A percentile compares a stretch with the other conserved stretches of the same genome.
These are phyloP conservation scores for Agarophyton chilense DNA, from an alignment of 23 red algal species.

Conservation along the genomic window DNA sequence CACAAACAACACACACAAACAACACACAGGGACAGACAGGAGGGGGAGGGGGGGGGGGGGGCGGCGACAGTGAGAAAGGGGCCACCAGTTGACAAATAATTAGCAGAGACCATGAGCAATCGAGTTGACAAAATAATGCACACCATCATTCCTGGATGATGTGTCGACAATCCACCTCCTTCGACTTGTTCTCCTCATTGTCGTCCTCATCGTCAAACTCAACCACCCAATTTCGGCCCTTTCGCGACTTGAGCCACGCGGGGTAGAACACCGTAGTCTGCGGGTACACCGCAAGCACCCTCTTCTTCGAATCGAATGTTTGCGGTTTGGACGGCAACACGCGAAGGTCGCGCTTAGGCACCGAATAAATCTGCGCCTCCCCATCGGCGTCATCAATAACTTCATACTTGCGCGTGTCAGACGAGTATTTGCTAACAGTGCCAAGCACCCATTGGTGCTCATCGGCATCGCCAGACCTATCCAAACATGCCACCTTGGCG, in stretches of 20 bases:
- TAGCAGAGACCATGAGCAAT: background rate
- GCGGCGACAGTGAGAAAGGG: too few relatives aligned
- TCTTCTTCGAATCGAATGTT: conserved; percentile 49
- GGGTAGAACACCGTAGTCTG: conserved; percentile 91
- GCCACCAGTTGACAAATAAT: conserved; percentile 22
- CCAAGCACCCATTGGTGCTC: conserved; percentile 90
- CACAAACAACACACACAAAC: too few relatives aligned
- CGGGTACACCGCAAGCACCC: conserved; percentile 88
- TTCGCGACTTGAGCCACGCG: conserved; percentile 65
- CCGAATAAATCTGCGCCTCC: conserved; percentile 75
- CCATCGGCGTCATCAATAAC: conserved; percentile 79
- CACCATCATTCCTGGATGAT: conserved; percentile 53
- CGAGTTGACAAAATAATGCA: background rate
- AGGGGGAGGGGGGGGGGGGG: too few relatives aligned
- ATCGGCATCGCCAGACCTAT: conserved; percentile 37
- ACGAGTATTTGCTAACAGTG: conserved; percentile 67
- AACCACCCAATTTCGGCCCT: conserved; percentile 77
- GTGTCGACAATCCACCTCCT: conserved; percentile 53
- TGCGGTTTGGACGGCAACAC: conserved; percentile 62
- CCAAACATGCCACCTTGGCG: conserved; percentile 89
- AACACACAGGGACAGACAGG: background rate
- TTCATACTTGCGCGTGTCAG: conserved; percentile 78
- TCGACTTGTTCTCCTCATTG: conserved; percentile 66
- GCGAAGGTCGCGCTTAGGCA: conserved; percentile 48
- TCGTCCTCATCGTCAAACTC: conserved; percentile 95